Evolutionary conservation across 345 rosid species (phyloP).

Genomic region (Corymbia maculata): DNA sequence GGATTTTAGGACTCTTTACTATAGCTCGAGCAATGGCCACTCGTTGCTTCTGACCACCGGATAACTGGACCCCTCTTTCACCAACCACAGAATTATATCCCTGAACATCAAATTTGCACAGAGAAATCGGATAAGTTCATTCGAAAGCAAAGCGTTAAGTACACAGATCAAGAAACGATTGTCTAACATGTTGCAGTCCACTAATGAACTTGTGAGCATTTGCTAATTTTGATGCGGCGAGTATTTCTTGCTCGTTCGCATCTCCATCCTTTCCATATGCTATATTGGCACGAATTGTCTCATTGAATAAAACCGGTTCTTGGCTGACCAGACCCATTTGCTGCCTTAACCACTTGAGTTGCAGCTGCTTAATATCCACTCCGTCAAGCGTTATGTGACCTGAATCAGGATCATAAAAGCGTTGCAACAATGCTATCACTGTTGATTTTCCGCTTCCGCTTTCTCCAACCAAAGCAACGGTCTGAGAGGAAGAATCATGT

Average conservation of each 20-base stretch:
- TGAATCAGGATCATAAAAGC: too few relatives aligned
- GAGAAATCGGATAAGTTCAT: neutral
- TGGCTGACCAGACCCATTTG: too few relatives aligned
- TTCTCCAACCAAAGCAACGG: too few relatives aligned
- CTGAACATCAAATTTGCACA: constrained; percentile 7
- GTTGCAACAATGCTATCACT: too few relatives aligned
- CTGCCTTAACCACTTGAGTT: too few relatives aligned
- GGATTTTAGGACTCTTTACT: constrained; percentile 32
- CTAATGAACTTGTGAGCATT: constrained; percentile 79
- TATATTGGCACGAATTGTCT: constrained; percentile 62
- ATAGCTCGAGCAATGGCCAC: constrained; percentile 52
- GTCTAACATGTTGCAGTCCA: constrained; percentile 50
- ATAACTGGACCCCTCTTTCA: constrained; percentile 42
- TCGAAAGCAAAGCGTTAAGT: too few relatives aligned
- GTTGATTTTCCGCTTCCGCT: too few relatives aligned
- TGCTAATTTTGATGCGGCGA: constrained; percentile 59
- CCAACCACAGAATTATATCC: constrained; percentile 46
- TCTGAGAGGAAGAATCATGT: neutral
- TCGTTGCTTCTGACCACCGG: constrained; percentile 52
- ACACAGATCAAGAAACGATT: neutral
- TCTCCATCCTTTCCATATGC: constrained; percentile 71
- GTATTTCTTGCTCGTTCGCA: constrained; percentile 57
- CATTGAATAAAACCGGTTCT: neutral
- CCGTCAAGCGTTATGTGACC: too few relatives aligned
- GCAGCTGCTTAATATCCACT: too few relatives aligned